These are phyloP conservation scores for Xylaria grammica DNA, from an alignment of 495 filamentous ascomycete genomes.

Conservation along the genomic window DNA sequence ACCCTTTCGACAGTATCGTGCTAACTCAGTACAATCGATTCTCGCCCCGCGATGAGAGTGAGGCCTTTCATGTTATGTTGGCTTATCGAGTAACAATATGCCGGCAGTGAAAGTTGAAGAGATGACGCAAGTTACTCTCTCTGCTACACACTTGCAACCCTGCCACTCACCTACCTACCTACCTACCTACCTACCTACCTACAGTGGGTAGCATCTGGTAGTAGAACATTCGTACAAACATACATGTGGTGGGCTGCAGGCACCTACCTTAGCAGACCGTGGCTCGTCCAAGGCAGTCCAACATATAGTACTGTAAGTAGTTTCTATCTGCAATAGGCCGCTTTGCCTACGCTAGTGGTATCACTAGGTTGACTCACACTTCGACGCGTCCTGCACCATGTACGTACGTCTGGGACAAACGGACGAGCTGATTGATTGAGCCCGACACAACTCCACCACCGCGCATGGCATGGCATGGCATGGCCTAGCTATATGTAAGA, in stretches of 20 bases:
- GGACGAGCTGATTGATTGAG: conserved; percentile 19
- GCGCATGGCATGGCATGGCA: conserved; percentile 11
- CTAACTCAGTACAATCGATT: too few relatives aligned
- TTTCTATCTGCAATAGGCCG: conserved; percentile 21
- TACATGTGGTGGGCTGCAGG: neutral
- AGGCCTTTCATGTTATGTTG: too few relatives aligned
- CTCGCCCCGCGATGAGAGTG: too few relatives aligned
- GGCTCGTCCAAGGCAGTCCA: neutral
- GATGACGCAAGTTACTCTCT: neutral
- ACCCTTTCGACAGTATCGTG: too few relatives aligned
- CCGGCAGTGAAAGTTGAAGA: neutral
- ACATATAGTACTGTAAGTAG: too few relatives aligned
- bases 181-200: neutral
- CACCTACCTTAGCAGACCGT: conserved; percentile 5
- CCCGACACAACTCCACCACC: conserved; percentile 14
- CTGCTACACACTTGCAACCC: neutral
- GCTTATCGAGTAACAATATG: neutral
- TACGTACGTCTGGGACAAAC: conserved; percentile 16
- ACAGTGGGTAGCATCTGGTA: neutral
- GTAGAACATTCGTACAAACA: conserved; percentile 6
- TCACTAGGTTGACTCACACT: conserved; percentile 24
- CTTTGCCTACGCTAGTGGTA: conserved; percentile 13
- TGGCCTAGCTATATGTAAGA: too few relatives aligned
- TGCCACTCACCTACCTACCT: neutral
- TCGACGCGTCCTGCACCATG: conserved; percentile 20